phyloP scores from a whole-genome alignment of 495 filamentous ascomycete species.

The Choiromyces venosus region DNA sequence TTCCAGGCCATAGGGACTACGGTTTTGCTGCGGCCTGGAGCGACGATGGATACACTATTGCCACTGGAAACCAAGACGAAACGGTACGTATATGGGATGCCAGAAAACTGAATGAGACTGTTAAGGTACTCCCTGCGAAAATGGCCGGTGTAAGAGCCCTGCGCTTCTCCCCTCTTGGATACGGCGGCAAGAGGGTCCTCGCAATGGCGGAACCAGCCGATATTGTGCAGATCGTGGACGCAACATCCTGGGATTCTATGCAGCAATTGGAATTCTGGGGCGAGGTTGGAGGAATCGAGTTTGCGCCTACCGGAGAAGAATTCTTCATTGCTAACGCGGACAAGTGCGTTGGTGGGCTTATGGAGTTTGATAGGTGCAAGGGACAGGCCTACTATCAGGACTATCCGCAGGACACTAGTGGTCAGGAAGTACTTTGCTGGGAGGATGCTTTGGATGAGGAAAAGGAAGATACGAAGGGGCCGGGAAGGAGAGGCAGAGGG shows the following conservation, averaged over 20 bases:
- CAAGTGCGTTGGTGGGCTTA: conserved; percentile 66
- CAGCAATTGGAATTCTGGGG: conserved; percentile 84
- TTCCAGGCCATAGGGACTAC: conserved; percentile 70
- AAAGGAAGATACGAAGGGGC: not conserved
- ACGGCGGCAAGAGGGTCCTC: conserved; percentile 63
- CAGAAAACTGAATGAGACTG: conserved; percentile 48
- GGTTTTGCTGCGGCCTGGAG: conserved; percentile 92
- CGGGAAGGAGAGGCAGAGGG: not conserved
- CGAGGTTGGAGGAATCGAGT: conserved; percentile 71
- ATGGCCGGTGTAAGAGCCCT: conserved; percentile 74
- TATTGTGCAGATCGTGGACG: conserved; percentile 71
- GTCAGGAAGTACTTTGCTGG: not conserved
- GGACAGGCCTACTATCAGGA: conserved; percentile 43
- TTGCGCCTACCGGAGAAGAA: conserved; percentile 64
- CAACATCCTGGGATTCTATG: conserved; percentile 44
- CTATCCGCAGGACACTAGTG: conserved; percentile 2
- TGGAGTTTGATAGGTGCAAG: conserved; percentile 64
- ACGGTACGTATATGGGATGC: conserved; percentile 81
- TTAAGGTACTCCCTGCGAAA: conserved; percentile 64
- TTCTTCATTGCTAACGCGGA: conserved; percentile 74
- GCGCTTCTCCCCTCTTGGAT: conserved; percentile 73
- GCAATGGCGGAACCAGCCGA: conserved; percentile 81
- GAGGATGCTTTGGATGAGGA: not conserved
- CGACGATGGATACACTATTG: conserved; percentile 78
- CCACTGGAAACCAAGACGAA: conserved; percentile 86